phyloP scores from a whole-genome alignment of 495 filamentous ascomycete species.

The Daldinia grandis region DNA sequence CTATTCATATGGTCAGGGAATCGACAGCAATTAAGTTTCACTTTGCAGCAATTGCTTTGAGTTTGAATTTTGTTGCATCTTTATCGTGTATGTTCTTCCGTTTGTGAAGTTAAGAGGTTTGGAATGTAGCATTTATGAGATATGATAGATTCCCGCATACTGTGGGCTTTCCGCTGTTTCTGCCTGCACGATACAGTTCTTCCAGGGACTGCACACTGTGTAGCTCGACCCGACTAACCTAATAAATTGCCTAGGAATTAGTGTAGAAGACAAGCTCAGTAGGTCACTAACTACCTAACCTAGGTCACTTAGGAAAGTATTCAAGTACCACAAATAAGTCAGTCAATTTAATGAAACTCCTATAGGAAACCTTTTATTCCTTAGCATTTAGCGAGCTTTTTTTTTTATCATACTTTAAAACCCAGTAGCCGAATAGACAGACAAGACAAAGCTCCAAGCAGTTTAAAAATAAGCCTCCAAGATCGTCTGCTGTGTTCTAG shows the following conservation, averaged over 20 bases:
- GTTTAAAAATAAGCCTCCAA: neutral
- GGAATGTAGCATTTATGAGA: neutral
- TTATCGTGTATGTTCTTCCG: neutral
- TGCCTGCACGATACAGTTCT: constrained; percentile 3
- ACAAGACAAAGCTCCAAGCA: neutral
- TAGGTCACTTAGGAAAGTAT: neutral
- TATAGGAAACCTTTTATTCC: constrained; percentile 6
- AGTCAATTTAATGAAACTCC: neutral
- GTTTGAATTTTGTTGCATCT: neutral
- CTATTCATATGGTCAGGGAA: constrained; percentile 39
- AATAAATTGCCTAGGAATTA: neutral
- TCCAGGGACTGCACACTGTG: neutral
- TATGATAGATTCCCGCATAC: neutral
- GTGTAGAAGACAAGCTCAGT: neutral
- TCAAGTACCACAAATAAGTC: neutral
- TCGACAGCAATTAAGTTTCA: neutral
- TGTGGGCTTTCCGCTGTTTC: constrained; percentile 17
- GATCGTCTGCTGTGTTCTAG: neutral
- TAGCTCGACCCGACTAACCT: neutral
- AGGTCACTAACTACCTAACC: neutral
- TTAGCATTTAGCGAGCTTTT: constrained; percentile 1
- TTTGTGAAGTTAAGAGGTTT: neutral
- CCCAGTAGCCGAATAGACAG: neutral
- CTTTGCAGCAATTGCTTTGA: neutral
- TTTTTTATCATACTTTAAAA: constrained; percentile 17